Base-by-base conservation (phyloP, 176 grass and related monocot genomes). In the Zea luxurians region DNA sequence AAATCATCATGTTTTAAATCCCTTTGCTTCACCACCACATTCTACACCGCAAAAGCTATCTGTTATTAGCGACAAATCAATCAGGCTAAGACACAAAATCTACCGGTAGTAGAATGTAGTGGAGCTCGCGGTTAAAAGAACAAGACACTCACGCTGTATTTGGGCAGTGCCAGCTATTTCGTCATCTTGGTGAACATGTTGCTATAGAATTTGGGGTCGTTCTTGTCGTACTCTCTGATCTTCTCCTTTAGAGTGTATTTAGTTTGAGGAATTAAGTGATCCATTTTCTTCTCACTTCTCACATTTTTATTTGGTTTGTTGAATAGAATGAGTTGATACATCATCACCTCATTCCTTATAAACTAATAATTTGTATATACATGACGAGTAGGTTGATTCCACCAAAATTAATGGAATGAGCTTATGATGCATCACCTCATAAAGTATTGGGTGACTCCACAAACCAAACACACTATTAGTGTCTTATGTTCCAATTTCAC, bases 171-270 rank as follows among this genome's bases (percentile, higher is more conserved):
- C 54, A 57, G 54, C 38, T 88, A 89, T 67, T 93, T 97, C 49
- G 88, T 87, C 93, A 88, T 85, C 84, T 91, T 97, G 10, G 93
- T 72, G 27, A 97, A 93, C 86, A 97, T 97, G 40, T 93, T 93
- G 65, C 93, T 92, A 71, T 97, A 97, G 87, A 97, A 97, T 71
- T 97, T 87, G 44, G 93, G 86, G 46, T 97, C 93, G 80, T 84
- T 85, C 70, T 91, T 93, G 83, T 97, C 93, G 75, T 78, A 81
- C 54, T 97, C 93, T 86, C 86, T 93, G 74, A 93, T 74, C 76
- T 91, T 97, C 47, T 97, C n/a, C n/a, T n/a, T n/a, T n/a, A 27
- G 27, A 27, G 27, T 27, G 27, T 27, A 1, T 27, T 27, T 27
- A 1, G 27, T 27, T 27, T 27, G 27, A 27, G 27, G 27, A 27